Base-by-base conservation (phyloP, 345 rosid species). In the Hirschfeldia incana region DNA sequence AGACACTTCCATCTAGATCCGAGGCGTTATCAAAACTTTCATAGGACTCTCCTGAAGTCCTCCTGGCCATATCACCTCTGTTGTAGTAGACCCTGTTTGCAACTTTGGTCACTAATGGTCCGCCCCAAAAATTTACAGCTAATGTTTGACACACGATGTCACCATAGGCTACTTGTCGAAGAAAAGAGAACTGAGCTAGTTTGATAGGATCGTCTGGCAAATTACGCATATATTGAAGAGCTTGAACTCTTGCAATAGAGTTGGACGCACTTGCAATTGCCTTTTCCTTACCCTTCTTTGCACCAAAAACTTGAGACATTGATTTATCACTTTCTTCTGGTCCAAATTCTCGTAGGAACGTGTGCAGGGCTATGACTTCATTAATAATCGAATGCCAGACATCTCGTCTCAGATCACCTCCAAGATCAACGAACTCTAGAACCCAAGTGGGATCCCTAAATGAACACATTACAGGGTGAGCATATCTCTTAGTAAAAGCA, bases 391-490 rank as follows among this genome's bases (percentile, higher is more conserved):
- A 94, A 85, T 92, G 90, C 99, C 98, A 95, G 51, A 86, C 89
- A 85, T 92, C 99, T 76, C 99, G 85, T 87, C 99, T 88, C 79
- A 88, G 76, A 78, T 95, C 99, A 74, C 97, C 92, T 72, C 99
- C 99, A 81, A 95, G 84, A 81, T 95, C 97, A 78, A 95, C 98
- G 78, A 95, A 95, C 87, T 95, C 99, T 76, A 95, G 82, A 72
- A 90, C 88, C 97, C 97, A 95, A 30, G 77, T 83, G 71, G 86
- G 87, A 71, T 88, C 84, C 84, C 97, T 94, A 85, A 80, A 83
- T 55, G 26, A 62, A 67, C 37, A 78, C 32, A 65, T 64, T 29
- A 82, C 73, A 74, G 71, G 63, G 63, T 69, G n/a, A 51, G 69
- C 53, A 30, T 67, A 53, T 46, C 10, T 61, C 67, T 34, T 26